Evolutionary conservation across 179 eudicot genomes (phyloP), one percentile per base, ranked within the genome.

Genomic region (Vitellaria paradoxa): DNA sequence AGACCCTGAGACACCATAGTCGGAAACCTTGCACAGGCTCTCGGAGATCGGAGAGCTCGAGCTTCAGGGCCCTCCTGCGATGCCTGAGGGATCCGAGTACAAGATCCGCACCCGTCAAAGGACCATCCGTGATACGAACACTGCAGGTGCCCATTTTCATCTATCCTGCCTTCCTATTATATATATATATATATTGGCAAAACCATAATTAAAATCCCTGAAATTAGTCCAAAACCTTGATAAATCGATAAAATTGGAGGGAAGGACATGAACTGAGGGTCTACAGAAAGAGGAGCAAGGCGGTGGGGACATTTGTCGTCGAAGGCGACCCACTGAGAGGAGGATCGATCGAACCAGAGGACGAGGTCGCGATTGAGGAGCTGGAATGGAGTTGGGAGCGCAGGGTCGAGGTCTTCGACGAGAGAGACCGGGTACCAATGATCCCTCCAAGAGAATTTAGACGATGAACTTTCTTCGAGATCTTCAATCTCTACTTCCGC

Each of bases 61-160:
- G 97, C 90, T 76, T 95, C 99, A 15, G 98, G 97, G 11, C 99
- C 97, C 78, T 93, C 88, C 0, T 86, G 72, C 47, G 88, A 76
- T 6, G 99, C 97, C 84, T 95, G 99, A 37, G 99, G 99, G 68
- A 95, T 95, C 85, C 88, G 82, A 73, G 92, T 82, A 84, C 99
- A 95, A 7, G 97, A 87, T 15, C 98, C 99, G n/a, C 89, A 85
- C 45, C 91, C 91, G 79, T 89, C 82, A 82, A 95, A 95, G 26
- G 99, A 95, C 99, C 99, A 95, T n/a, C 99, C 99, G 45, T 95
- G 99, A 80, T 95, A 95, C 2, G 99, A 95, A 82, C 98, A 95
- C 81, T 95, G 99, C 86, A 95, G 82, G 83, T 93, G 89, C 70
- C 99, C 99, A 76, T 93, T 91, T 75, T 95, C 99, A 82, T 95